Evolutionary conservation across 768 basidiomycete genomes (phyloP), one percentile per base, ranked within the genome.

Genomic region (Guyanaporus albipodus): DNA sequence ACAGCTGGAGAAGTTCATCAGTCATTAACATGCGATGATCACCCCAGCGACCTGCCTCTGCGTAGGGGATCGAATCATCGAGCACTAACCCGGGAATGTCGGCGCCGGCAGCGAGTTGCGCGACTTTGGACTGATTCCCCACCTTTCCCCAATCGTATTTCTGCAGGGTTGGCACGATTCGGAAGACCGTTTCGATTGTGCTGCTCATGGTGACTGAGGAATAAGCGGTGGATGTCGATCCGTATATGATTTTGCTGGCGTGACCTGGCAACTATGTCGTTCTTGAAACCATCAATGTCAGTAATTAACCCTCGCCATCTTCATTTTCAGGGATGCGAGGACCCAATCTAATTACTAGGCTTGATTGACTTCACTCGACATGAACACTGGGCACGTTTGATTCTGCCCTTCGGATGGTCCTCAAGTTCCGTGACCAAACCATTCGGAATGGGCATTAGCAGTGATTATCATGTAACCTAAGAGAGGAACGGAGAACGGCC

Each of bases 91-190:
- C 80, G 4, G 83, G 76, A 4, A 87, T 65, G 38, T 71, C 73
- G 35, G 79, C 77, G 4, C 79, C 76, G 17, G 70, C 59, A 0
- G 87, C 90, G 41, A 89, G 83, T 60, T 91, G 84, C 6, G 95
- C 93, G n/a, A 90, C 96, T 64, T 89, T 87, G 52, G 89, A 90
- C 15, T 72, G 71, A 11, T 68, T 70, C 4, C 95, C 95, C 14
- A 79, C 70, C 72, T 89, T 93, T 17, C 95, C 95, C 95, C 95
- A 99, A 62, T 93, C 91, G 63, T 98, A 97, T 50, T 82, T 77
- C 63, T 98, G 93, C 1, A 82, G 79, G 7, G 91, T 94, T 3
- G 91, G 89, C 5, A 74, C 57, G 57, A 97, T 77, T 66, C 85
- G 87, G 72, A 96, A 92, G 14, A 91, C 82, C 1, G 69, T 53